A percentile compares a stretch with the other conserved stretches of the same genome.
Evolutionary conservation across 805 yeast genomes (phyloP).

Genomic region (Lipomyces sp.): DNA sequence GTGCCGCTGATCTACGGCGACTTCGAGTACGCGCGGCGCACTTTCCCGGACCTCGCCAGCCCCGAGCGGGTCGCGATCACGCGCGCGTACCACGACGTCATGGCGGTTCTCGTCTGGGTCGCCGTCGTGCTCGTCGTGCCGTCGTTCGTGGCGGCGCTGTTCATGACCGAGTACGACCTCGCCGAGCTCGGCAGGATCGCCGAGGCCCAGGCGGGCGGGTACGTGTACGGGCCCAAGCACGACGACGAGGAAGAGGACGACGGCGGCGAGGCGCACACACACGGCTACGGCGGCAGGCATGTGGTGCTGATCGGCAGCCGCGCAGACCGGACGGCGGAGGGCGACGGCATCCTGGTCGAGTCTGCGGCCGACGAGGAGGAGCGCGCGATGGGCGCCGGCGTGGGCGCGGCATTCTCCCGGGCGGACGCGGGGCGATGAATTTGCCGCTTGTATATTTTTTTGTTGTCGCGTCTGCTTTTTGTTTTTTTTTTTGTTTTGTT

Average conservation of each 20-base stretch:
- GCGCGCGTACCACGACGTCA: conserved; percentile 22
- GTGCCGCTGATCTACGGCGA: conserved; percentile 23
- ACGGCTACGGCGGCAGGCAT: neutral
- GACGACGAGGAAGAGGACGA: conserved; percentile 10
- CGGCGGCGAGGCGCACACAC: neutral
- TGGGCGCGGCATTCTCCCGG: conserved; percentile 8
- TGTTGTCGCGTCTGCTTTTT: neutral
- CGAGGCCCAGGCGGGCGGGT: conserved; percentile 3
- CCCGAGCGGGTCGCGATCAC: conserved; percentile 19
- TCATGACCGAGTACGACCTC: conserved; percentile 23
- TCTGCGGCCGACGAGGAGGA: conserved; percentile 16
- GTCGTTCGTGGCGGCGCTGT: conserved; percentile 11
- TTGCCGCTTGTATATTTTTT: neutral
- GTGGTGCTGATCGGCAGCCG: conserved; percentile 16
- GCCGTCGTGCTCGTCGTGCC: conserved; percentile 17
- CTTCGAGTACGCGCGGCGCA: conserved; percentile 21
- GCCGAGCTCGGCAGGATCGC: conserved; percentile 15
- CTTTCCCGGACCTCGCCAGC: conserved; percentile 17
- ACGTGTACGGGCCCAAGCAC: conserved; percentile 1
- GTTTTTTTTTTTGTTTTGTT: too few species aligned
- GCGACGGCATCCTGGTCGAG: conserved; percentile 14
- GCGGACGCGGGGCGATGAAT: neutral
- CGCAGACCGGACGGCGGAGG: conserved; percentile 17
- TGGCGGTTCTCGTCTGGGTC: conserved; percentile 25
- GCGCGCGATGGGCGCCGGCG: conserved; percentile 16